Conservation (phyloP, 2,329 filamentous ascomycete species). For the Tolypocladium tropicale region DNA sequence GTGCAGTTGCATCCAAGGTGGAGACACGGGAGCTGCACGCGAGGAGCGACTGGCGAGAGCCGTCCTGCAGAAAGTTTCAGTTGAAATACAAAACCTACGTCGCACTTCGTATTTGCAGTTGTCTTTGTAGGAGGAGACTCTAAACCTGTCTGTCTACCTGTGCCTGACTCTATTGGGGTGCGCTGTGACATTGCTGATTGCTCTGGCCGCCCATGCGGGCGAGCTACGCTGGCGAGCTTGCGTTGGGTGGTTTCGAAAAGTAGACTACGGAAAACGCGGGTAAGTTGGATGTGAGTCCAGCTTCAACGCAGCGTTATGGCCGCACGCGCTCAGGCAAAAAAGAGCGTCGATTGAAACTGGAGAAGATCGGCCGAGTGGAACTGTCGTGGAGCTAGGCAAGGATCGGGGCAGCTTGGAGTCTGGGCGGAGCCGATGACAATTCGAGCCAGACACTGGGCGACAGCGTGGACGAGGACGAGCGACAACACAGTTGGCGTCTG, state of each 20-base stretch:
- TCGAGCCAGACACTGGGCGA: not conserved
- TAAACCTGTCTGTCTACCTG: too few species aligned
- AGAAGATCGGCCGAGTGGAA: slow-evolving; percentile 17
- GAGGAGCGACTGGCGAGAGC: slow-evolving; percentile 34
- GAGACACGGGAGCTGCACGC: slow-evolving; percentile 45
- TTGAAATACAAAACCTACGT: not conserved
- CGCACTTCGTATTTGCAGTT: too few species aligned
- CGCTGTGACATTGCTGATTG: not conserved
- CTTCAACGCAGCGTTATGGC: not conserved
- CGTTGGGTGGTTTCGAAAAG: not conserved
- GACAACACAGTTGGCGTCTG: too few species aligned
- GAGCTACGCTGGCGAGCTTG: not conserved
- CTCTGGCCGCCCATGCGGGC: not conserved
- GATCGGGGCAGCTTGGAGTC: not conserved
- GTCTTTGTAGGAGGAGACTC: too few species aligned
- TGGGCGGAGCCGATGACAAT: not conserved
- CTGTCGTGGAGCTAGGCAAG: not conserved
- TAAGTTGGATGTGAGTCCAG: not conserved
- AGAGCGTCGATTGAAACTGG: slow-evolving; percentile 20
- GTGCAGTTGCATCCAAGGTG: slow-evolving; percentile 43
- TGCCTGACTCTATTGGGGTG: not conserved
- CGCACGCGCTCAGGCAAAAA: slow-evolving; percentile 7
- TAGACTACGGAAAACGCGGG: too few species aligned
- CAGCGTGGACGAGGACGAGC: not conserved
- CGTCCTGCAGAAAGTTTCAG: not conserved